Conservation (phyloP, 306 rosid genomes). For the Mucuna pruriens region DNA sequence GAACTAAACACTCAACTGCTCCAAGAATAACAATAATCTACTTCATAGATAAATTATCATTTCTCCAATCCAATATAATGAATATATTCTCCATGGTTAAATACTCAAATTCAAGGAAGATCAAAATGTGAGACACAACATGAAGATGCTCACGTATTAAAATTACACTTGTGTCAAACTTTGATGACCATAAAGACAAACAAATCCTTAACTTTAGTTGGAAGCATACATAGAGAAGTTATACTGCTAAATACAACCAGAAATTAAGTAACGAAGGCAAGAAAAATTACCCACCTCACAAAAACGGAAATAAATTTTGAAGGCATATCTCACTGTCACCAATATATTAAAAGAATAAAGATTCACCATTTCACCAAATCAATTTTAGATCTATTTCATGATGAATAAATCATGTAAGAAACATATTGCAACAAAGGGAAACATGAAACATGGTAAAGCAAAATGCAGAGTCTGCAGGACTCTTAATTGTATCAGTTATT, state of each 20-base stretch:
- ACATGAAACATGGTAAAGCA: constrained; percentile 5
- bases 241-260: not conserved
- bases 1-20: not conserved
- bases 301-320: constrained; percentile 16
- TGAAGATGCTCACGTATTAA: constrained; percentile 7
- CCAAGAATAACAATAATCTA: constrained; percentile 1
- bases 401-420: constrained; percentile 8
- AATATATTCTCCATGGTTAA: constrained; percentile 16
- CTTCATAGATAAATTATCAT: not conserved
- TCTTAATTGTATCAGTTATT: not conserved
- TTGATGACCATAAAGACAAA: not conserved
- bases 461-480: constrained; percentile 15
- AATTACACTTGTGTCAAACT: constrained; percentile 7
- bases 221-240: constrained; percentile 17
- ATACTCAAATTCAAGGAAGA: constrained; percentile 40
- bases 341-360: constrained; percentile 6
- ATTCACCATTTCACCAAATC: constrained; percentile 17
- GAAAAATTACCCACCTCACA: constrained; percentile 5
- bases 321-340: constrained; percentile 19
- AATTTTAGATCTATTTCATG: not conserved
- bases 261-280: not conserved
- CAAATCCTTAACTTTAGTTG: constrained; percentile 10
- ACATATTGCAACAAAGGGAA: constrained; percentile 22
- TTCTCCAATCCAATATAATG: constrained; percentile 5
- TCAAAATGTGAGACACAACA: not conserved